Evolutionary conservation across 1,284 basidiomycete species (phyloP).

Genomic region (Leccinum holopus): DNA sequence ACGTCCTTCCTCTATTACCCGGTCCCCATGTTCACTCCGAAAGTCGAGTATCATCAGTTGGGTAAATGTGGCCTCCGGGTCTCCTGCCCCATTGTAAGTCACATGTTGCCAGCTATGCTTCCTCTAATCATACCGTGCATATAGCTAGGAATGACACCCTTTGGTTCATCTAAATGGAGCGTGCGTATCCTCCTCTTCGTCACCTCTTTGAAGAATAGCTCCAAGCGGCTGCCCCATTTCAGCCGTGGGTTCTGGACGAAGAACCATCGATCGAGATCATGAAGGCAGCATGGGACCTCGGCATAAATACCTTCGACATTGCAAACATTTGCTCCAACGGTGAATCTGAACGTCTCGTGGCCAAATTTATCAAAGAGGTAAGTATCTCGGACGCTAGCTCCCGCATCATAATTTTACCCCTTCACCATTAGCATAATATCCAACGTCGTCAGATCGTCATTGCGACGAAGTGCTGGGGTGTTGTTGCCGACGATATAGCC

Average conservation of each 20-base stretch:
- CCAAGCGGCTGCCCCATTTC: not conserved
- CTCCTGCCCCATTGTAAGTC: not conserved
- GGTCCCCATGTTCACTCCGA: constrained; percentile 6
- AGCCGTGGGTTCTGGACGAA: not conserved
- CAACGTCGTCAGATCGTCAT: not conserved
- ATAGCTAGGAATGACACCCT: not conserved
- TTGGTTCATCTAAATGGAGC: not conserved
- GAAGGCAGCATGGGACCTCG: not conserved
- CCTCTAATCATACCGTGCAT: not conserved
- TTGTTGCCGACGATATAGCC: not conserved
- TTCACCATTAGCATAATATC: not conserved
- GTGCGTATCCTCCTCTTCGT: not conserved
- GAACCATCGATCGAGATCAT: not conserved
- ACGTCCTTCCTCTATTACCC: no score
- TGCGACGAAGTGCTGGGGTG: not conserved
- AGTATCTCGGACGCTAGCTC: not conserved
- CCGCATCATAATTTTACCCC: not conserved
- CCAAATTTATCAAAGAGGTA: not conserved
- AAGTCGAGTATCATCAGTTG: not conserved
- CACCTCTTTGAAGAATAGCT: not conserved
- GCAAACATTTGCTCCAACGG: not conserved
- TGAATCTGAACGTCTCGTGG: not conserved
- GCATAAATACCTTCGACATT: not conserved
- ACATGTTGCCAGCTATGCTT: not conserved
- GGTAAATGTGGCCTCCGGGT: not conserved